Evolutionary conservation across 2,329 filamentous ascomycete species (phyloP), one percentile per base, ranked within the genome.

Genomic region (Calonectria montana): DNA sequence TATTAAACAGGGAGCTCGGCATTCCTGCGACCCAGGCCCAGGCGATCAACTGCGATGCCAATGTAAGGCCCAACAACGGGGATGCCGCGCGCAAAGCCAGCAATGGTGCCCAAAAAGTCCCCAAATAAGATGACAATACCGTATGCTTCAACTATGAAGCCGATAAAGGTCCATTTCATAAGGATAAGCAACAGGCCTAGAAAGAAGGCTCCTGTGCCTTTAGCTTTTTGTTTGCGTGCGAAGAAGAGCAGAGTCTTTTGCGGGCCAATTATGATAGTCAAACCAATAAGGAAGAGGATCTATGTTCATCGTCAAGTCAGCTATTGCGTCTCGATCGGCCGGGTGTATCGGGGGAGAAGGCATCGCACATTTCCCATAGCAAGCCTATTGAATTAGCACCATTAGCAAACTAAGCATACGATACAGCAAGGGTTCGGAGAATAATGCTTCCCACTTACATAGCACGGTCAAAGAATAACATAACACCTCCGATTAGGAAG

Each of bases 271-370:
- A 98, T 97, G 71, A 98, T 93, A 35, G 96, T 97, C 29, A 99
- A 91, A 83, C 97, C 97, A 86, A 98, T 94, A 67, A 99, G 91
- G 89, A 99, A 98, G 83, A 99, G 95, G 84, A 99, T 97, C 95
- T 97, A 13, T 18, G 16, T 64, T 61, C 23, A 69, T 57, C 61
- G 57, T 70, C 69, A 70, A 55, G 65, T 72, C 64, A 74, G 70
- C 73, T 21, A 45, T 69, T 65, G 65, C 39, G 50, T 63, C 71
- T 70, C 70, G 71, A 64, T 75, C 63, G 74, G 69, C 68, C 62
- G 73, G 65, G 59, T 57, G 69, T 45, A 43, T 62, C 37, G 23
- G 45, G 53, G 61, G 62, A 63, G 69, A 61, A 69, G 65, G 48
- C 67, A 48, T 82, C 87, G 80, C 90, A 96, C 94, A 82, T 98